Evolutionary conservation across 345 rosid genomes (phyloP).

Genomic region (Durio zibethinus): DNA sequence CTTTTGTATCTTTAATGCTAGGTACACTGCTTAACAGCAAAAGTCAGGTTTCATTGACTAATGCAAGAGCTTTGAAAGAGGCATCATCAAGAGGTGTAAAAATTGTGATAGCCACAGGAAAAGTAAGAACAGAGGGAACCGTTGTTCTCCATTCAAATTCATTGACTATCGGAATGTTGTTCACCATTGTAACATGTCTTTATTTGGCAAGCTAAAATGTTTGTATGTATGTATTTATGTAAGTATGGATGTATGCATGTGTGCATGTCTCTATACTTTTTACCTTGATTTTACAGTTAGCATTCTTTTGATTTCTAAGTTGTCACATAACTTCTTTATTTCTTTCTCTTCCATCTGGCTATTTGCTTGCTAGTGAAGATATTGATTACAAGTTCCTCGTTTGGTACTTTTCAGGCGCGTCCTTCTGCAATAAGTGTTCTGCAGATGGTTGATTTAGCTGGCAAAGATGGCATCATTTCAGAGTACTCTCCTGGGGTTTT

Average conservation of each 20-base stretch:
- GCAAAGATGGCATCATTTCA: conserved; percentile 69
- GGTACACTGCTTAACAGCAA: conserved; percentile 85
- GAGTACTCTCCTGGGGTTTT: conserved; percentile 85
- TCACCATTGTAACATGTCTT: neutral
- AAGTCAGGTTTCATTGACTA: conserved; percentile 61
- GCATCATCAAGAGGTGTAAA: conserved; percentile 81
- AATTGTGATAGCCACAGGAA: conserved; percentile 93
- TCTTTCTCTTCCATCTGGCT: neutral
- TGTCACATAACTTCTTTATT: neutral
- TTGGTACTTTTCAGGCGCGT: conserved; percentile 58
- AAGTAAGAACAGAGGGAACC: conserved; percentile 40
- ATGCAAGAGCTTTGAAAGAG: conserved; percentile 78
- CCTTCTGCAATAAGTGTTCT: conserved; percentile 59
- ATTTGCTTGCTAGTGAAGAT: conserved; percentile 14
- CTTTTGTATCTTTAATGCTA: conserved; percentile 26
- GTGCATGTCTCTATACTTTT: neutral
- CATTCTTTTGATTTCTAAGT: neutral
- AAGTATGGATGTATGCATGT: neutral
- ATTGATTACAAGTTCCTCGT: conserved; percentile 18
- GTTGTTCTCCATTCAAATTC: conserved; percentile 5
- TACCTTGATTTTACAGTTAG: neutral
- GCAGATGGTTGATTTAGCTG: conserved; percentile 68
- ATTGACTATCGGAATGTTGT: neutral
- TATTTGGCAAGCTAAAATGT: neutral
- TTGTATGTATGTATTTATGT: neutral